Evolutionary conservation across 164 flowering plant genomes (phyloP).

Genomic region (Chimonanthus praecox): DNA sequence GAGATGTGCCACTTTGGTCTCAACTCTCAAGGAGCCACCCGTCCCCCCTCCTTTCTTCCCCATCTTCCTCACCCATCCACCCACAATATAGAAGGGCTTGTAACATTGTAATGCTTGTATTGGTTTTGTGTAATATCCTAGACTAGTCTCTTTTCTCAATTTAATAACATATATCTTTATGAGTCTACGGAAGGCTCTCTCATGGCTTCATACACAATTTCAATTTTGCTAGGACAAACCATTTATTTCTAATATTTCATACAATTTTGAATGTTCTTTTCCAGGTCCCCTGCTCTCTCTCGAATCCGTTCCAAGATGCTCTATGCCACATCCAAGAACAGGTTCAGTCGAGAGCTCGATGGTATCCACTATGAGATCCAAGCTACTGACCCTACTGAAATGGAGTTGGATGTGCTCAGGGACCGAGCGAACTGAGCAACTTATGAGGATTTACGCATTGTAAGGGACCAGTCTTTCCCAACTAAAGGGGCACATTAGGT

Average conservation of each 20-base stretch:
- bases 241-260: neutral
- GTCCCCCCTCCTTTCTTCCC: no score
- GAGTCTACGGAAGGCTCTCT: neutral
- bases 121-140: neutral
- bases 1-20: no score
- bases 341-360: conserved; percentile 59
- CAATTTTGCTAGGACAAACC: neutral
- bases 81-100: neutral
- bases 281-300: conserved; percentile 66
- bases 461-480: neutral
- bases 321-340: conserved; percentile 74
- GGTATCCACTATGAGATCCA: conserved; percentile 81
- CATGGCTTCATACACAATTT: neutral
- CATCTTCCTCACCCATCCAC: no score
- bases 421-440: conserved; percentile 45
- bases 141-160: no score
- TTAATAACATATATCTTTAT: neutral
- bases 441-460: no score
- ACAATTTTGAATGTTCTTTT: neutral
- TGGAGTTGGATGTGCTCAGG: conserved; percentile 67
- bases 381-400: conserved; percentile 82
- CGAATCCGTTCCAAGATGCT: conserved; percentile 77
- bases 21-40: no score
- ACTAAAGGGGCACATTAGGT: neutral
- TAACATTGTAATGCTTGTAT: neutral